Conservation (phyloP, 352 stramenopile species). For the Phytopythium ostracodes region DNA sequence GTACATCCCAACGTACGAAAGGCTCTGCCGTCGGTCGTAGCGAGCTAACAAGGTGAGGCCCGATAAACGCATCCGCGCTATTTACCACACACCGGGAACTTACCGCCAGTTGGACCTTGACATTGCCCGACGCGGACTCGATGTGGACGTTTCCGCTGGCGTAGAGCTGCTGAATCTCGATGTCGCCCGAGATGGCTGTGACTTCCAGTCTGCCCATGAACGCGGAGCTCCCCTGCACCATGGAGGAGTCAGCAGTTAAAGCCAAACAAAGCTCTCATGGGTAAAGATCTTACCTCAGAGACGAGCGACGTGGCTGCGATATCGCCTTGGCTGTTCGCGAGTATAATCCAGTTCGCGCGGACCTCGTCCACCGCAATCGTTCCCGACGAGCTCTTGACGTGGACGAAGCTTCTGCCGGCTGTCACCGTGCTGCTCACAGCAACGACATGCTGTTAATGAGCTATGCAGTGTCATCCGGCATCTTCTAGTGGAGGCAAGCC, state of each 20-base stretch:
- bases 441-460: too few relatives aligned
- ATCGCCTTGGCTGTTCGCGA: conserved; percentile 40
- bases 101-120: conserved; percentile 50
- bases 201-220: conserved; percentile 71
- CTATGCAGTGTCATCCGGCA: too few relatives aligned
- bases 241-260: neutral
- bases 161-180: conserved; percentile 45
- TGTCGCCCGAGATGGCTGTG: conserved; percentile 48
- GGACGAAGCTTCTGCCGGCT: conserved; percentile 45
- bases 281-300: conserved; percentile 24
- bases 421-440: conserved; percentile 29
- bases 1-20: conserved; percentile 62
- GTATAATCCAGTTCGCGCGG: conserved; percentile 52
- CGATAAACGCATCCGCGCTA: neutral
- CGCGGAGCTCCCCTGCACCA: conserved; percentile 41
- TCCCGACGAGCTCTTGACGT: conserved; percentile 40
- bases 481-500: neutral
- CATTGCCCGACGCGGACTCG: conserved; percentile 62
- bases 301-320: conserved; percentile 31
- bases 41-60: neutral
- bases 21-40: conserved; percentile 16
- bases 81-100: neutral
- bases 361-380: conserved; percentile 37
- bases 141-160: conserved; percentile 53
- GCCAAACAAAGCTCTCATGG: neutral